Evolutionary conservation across 164 flowering plant species (phyloP), one percentile per base, ranked within the genome.

Genomic region (Chimonanthus praecox): DNA sequence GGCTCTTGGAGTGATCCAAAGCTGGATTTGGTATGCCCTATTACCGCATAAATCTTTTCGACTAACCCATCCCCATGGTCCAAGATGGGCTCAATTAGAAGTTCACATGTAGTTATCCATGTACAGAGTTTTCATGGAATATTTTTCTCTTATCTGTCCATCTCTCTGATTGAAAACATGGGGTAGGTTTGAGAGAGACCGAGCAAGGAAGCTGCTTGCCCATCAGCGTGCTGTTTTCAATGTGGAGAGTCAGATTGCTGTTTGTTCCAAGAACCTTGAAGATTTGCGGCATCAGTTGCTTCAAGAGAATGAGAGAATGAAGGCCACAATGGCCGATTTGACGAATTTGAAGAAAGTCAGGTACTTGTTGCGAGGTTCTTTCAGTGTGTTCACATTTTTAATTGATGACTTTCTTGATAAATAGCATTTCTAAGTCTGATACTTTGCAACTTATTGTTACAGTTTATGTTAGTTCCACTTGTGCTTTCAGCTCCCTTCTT

Each of bases 161-260:
- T 60, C 65, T 16, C 20, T 62, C 65, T 62, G 65, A 4, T n/a
- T n/a, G 65, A 3, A 33, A 18, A 16, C 20, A 58, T 44, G 64
- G 18, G 21, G 62, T 47, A 89, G 91, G 84, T 90, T 82, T 76
- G 89, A 86, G 85, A 88, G 78, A 65, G 92, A 88, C 33, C 84
- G 78, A 54, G 83, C 78, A 45, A 77, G 75, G 75, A 86, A 82
- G 77, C 60, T 67, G 0, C 83, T 82, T 58, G 89, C 89, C 0
- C 84, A 87, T 70, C 73, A 77, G 20, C 80, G 92, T 70, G 87
- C 80, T 47, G 84, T 86, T 47, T 74, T 88, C 49, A 82, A 88
- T 58, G 73, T 85, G 49, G 90, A 90, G 83, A 86, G 91, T 71
- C 78, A 80, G 63, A 71, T 87, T 18, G 70, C 76, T 4, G 88